Conservation (phyloP, 2,329 filamentous ascomycete genomes). For the Gremmenia infestans region DNA sequence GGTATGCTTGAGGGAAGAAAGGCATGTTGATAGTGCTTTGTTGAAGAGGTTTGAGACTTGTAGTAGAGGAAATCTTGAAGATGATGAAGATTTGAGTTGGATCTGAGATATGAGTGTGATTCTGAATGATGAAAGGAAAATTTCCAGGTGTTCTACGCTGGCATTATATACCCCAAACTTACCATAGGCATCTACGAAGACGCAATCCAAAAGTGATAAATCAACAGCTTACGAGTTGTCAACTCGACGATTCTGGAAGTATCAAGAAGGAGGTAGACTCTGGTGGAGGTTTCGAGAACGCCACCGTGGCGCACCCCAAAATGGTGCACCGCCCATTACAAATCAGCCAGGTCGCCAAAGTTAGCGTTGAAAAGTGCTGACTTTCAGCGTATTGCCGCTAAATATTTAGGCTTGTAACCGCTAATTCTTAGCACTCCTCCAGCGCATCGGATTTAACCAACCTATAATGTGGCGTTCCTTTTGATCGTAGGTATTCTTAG, state of each 20-base stretch:
- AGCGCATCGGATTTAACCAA: no score
- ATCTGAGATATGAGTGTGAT: slow-evolving; percentile 9
- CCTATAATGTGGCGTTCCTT: no score
- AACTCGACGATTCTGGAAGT: slow-evolving; percentile 12
- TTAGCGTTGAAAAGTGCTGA: no score
- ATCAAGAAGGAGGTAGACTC: slow-evolving; percentile 17
- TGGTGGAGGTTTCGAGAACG: slow-evolving; percentile 8
- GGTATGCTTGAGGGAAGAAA: slow-evolving; percentile 25
- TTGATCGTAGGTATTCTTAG: no score
- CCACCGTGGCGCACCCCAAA: not conserved
- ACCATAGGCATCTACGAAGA: slow-evolving; percentile 17
- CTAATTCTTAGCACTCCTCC: no score
- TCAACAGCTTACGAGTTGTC: slow-evolving; percentile 18
- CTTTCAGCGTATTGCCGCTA: no score
- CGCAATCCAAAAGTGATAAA: slow-evolving; percentile 22
- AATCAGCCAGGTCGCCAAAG: not conserved
- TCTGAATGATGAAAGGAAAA: slow-evolving; percentile 24
- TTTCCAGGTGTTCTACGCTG: slow-evolving; percentile 2
- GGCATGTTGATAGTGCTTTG: slow-evolving; percentile 20
- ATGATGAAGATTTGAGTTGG: slow-evolving; percentile 2
- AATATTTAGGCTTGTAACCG: no score
- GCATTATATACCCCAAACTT: slow-evolving; percentile 16
- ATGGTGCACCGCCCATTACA: not conserved
- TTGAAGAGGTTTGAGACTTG: not conserved
- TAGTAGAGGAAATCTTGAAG: not conserved